phyloP scores from a whole-genome alignment of 805 yeast genomes.

The Cyberlindnera americana region DNA sequence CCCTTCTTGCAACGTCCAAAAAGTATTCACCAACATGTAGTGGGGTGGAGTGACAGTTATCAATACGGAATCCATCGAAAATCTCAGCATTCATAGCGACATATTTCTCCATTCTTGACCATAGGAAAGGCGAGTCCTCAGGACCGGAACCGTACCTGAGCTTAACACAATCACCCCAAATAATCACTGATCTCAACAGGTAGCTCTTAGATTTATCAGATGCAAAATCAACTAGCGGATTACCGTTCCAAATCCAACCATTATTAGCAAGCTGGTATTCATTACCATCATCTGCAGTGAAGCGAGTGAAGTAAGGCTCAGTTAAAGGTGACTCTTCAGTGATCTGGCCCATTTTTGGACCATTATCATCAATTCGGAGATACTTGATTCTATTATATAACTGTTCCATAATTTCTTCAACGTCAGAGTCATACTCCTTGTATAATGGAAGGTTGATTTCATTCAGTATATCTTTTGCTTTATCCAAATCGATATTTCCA shows the following conservation, averaged over 20 bases:
- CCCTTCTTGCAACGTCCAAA: slow-evolving; percentile 81
- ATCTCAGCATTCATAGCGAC: slow-evolving; percentile 64
- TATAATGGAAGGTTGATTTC: slow-evolving; percentile 76
- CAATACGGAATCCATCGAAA: slow-evolving; percentile 88
- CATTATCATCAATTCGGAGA: slow-evolving; percentile 71
- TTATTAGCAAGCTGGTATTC: slow-evolving; percentile 82
- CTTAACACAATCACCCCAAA: slow-evolving; percentile 98
- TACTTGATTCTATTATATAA: slow-evolving; percentile 73
- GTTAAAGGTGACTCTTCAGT: slow-evolving; percentile 57
- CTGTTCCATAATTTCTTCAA: slow-evolving; percentile 60
- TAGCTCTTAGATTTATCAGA: slow-evolving; percentile 75
- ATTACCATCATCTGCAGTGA: slow-evolving; percentile 48
- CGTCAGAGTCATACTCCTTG: slow-evolving; percentile 70
- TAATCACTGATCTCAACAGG: slow-evolving; percentile 85
- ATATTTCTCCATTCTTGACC: slow-evolving; percentile 85
- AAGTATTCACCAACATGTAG: slow-evolving; percentile 88
- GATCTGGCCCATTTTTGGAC: slow-evolving; percentile 75
- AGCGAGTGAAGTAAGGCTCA: slow-evolving; percentile 85
- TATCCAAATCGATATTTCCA: slow-evolving; percentile 25
- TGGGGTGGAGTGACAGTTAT: slow-evolving; percentile 96
- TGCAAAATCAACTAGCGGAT: slow-evolving; percentile 92
- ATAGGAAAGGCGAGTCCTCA: slow-evolving; percentile 81
- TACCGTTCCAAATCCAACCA: slow-evolving; percentile 99
- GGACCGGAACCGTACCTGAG: slow-evolving; percentile 76
- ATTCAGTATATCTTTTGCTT: slow-evolving; percentile 57